Conservation (phyloP, 2,329 filamentous ascomycete genomes). For the Colletotrichum filicis region DNA sequence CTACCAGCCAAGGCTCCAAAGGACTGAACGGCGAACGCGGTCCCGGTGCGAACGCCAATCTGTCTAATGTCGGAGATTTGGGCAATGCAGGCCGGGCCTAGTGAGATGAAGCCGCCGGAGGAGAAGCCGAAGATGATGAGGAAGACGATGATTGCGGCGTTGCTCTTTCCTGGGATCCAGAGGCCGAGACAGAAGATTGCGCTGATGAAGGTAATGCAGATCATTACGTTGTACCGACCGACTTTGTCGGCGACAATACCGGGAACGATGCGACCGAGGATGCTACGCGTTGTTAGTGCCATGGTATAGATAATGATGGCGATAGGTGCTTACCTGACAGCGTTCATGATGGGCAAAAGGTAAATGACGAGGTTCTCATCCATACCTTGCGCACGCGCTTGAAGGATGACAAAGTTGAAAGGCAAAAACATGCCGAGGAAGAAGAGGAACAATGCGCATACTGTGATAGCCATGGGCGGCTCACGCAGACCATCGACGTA, state of each 20-base stretch:
- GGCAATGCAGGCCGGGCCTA: constrained; percentile 72
- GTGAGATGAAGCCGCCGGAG: constrained; percentile 72
- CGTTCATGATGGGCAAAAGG: constrained; percentile 67
- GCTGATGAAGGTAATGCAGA: constrained; percentile 62
- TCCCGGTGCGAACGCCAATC: constrained; percentile 76
- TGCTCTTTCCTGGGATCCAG: constrained; percentile 59
- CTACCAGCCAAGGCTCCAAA: constrained; percentile 74
- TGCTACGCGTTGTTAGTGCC: constrained; percentile 44
- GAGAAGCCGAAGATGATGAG: constrained; percentile 76
- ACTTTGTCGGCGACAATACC: constrained; percentile 58
- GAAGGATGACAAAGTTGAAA: constrained; percentile 63
- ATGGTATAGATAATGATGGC: no score
- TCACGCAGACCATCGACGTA: constrained; percentile 61
- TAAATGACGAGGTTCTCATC: constrained; percentile 54
- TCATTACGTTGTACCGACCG: constrained; percentile 60
- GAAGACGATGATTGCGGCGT: constrained; percentile 72
- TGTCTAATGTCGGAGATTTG: constrained; percentile 77
- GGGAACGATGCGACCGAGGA: constrained; percentile 63
- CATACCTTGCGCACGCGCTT: constrained; percentile 58
- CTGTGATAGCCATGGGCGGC: constrained; percentile 53
- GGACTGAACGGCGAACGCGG: constrained; percentile 69
- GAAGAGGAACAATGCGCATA: constrained; percentile 63
- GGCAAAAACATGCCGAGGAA: constrained; percentile 66
- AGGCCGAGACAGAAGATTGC: constrained; percentile 57
- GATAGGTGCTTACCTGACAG: constrained; percentile 51